A percentile compares a stretch with the other conserved stretches of the same genome.
Conservation (phyloP, 2,329 filamentous ascomycete species). For the Diaporthe caulivora region DNA sequence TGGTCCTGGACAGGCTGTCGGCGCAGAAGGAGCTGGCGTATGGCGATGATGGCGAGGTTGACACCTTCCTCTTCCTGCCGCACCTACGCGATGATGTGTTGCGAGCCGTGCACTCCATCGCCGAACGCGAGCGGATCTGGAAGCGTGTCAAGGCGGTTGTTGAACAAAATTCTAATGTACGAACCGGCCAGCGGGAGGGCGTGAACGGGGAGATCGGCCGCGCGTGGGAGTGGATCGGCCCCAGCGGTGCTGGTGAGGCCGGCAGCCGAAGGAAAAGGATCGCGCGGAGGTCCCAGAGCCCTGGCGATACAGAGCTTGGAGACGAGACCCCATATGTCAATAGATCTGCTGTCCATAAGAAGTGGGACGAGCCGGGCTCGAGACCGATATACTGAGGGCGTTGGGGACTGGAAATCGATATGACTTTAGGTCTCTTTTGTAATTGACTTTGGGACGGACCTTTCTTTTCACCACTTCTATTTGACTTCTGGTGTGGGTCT, state of each 20-base stretch:
- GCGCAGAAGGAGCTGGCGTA: conserved; percentile 86
- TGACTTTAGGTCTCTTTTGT: conserved; percentile 23
- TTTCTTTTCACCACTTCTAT: not conserved
- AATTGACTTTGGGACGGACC: conserved; percentile 48
- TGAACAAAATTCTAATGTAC: conserved; percentile 93
- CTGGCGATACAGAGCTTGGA: conserved; percentile 49
- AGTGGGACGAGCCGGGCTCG: conserved; percentile 52
- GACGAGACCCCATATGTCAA: conserved; percentile 46
- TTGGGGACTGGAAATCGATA: not conserved
- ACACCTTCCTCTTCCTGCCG: conserved; percentile 86
- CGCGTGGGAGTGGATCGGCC: conserved; percentile 79
- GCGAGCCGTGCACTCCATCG: conserved; percentile 81
- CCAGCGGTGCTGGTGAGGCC: conserved; percentile 57
- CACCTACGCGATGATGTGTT: conserved; percentile 94
- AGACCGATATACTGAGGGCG: conserved; percentile 51
- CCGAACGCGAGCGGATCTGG: conserved; percentile 86
- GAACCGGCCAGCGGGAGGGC: conserved; percentile 78
- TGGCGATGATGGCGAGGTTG: conserved; percentile 75
- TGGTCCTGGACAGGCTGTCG: conserved; percentile 86
- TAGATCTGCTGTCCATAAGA: conserved; percentile 48
- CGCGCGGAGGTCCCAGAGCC: conserved; percentile 62
- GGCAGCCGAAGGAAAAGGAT: conserved; percentile 61
- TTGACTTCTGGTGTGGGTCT: not conserved
- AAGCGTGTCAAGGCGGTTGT: conserved; percentile 84
- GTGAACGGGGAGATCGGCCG: conserved; percentile 74